Evolutionary conservation across 352 stramenopile species (phyloP).

Genomic region (Pythium brachiatum): DNA sequence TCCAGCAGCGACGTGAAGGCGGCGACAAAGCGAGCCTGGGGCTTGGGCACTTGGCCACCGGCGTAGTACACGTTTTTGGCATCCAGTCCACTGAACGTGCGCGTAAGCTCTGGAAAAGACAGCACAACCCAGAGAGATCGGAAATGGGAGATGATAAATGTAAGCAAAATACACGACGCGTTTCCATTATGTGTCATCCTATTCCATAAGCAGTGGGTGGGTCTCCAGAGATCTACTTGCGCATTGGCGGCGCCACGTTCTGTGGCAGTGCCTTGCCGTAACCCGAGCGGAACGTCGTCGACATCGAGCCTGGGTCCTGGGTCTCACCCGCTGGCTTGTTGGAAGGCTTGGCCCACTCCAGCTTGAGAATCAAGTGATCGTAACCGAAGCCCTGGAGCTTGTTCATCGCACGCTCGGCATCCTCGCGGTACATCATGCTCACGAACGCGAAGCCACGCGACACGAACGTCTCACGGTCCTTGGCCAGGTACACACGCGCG

Average conservation of each 20-base stretch:
- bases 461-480: slow-evolving; percentile 97
- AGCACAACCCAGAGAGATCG: background rate
- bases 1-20: slow-evolving; percentile 79
- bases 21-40: slow-evolving; percentile 72
- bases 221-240: slow-evolving; percentile 52
- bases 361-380: slow-evolving; percentile 99
- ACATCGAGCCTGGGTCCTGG: slow-evolving; percentile 71
- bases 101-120: slow-evolving; percentile 24
- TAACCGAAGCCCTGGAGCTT: slow-evolving; percentile 98
- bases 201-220: background rate
- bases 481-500: slow-evolving; percentile 96
- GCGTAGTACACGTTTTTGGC: slow-evolving; percentile 70
- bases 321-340: slow-evolving; percentile 76
- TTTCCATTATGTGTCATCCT: slow-evolving; percentile 12
- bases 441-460: slow-evolving; percentile 98
- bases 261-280: slow-evolving; percentile 88
- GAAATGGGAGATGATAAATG: background rate
- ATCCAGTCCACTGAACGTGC: slow-evolving; percentile 71
- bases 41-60: slow-evolving; percentile 55
- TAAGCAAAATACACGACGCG: slow-evolving; percentile 18
- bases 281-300: slow-evolving; percentile 85
- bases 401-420: slow-evolving; percentile 96
- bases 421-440: slow-evolving; percentile 95
- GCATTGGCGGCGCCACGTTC: slow-evolving; percentile 72
- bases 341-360: slow-evolving; percentile 98